Percentiles rank a stretch among this genome's conserved stretches.
phyloP scores from a whole-genome alignment of 148 eudicot genomes.

The Nyssa sinensis region DNA sequence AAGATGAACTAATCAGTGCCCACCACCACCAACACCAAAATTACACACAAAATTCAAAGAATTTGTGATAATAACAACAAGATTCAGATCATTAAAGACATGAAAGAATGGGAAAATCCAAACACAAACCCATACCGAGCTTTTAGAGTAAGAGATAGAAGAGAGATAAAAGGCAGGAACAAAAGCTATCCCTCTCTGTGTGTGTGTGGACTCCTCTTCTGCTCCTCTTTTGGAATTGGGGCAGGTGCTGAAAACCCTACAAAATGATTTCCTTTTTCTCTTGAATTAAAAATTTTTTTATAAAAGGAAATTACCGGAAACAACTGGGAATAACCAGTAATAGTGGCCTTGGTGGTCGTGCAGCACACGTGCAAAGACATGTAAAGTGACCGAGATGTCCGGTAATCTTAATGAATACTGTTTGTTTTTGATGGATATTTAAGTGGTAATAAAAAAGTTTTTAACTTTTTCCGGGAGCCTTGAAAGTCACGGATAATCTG shows the following conservation, averaged over 20 bases:
- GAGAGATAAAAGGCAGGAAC: no score
- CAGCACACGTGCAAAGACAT: slow-evolving; percentile 41
- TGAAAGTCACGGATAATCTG: neutral
- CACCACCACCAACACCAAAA: no score
- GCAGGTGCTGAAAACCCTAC: slow-evolving; percentile 26
- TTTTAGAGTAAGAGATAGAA: slow-evolving; percentile 14
- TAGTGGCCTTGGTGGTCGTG: slow-evolving; percentile 33
- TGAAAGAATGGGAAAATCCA: slow-evolving; percentile 6
- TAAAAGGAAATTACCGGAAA: neutral
- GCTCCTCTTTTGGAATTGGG: slow-evolving; percentile 29
- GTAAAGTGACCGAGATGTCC: slow-evolving; percentile 25
- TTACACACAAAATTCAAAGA: neutral
- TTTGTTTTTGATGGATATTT: neutral
- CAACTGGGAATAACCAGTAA: slow-evolving; percentile 28
- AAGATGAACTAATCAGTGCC: slow-evolving; percentile 10
- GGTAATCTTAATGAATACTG: slow-evolving; percentile 8
- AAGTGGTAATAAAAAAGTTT: neutral
- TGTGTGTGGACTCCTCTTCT: slow-evolving; percentile 8
- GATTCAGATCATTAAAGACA: neutral
- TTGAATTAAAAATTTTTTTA: no score
- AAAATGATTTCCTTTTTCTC: neutral
- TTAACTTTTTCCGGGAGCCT: no score
- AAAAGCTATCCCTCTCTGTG: neutral
- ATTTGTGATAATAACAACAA: neutral
- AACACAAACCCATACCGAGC: neutral